Percentiles rank a stretch among this genome's conserved stretches.
Evolutionary conservation across 805 yeast species (phyloP).

Genomic region (Suhomyces xylopsoci): DNA sequence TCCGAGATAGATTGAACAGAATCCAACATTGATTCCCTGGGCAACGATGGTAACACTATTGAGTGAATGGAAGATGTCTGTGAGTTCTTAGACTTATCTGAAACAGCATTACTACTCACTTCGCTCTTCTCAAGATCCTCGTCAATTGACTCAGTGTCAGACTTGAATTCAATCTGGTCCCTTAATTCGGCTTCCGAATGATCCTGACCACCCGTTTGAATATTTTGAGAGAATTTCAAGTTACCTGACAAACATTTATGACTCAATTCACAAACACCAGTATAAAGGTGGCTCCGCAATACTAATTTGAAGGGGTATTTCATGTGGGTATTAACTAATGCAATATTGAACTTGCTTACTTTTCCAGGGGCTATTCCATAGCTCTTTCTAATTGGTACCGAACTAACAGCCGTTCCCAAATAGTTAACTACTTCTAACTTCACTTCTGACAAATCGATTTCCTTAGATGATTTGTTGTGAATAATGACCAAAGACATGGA

Average conservation of each 20-base stretch:
- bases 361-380: constrained; percentile 32
- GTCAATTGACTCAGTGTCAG: constrained; percentile 2
- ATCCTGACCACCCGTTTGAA: neutral
- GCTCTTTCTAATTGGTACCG: constrained; percentile 27
- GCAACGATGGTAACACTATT: constrained; percentile 30
- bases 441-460: constrained; percentile 30
- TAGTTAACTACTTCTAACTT: constrained; percentile 28
- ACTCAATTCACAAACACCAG: constrained; percentile 21
- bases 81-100: neutral
- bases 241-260: constrained; percentile 22
- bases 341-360: constrained; percentile 32
- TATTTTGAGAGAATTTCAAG: constrained; percentile 11
- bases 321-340: constrained; percentile 27
- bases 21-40: constrained; percentile 21
- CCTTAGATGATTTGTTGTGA: constrained; percentile 23
- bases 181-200: neutral
- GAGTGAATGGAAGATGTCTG: constrained; percentile 19
- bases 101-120: neutral
- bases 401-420: constrained; percentile 23
- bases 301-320: constrained; percentile 32
- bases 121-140: neutral
- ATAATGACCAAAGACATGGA: constrained; percentile 31
- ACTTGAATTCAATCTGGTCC: neutral
- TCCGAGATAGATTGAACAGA: constrained; percentile 14
- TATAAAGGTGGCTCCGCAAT: constrained; percentile 18